Evolutionary conservation across 225 moss, liverwort and hornwort genomes (phyloP).

Genomic region (Bryum argenteum): DNA sequence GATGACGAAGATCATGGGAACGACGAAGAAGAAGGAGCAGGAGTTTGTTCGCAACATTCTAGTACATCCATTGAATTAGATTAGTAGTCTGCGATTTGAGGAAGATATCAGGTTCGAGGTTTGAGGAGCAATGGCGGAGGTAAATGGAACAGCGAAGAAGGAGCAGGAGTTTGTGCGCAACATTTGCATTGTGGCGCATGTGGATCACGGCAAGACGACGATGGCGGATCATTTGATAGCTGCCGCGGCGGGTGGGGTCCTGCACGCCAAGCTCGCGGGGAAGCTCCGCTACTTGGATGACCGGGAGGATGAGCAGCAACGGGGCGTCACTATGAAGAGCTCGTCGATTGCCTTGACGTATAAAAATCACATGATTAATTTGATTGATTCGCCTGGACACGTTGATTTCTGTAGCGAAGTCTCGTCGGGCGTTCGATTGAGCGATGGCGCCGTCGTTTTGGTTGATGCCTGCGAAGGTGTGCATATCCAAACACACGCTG

Average conservation of each 20-base stretch:
- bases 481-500: conserved; percentile 98
- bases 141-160: neutral
- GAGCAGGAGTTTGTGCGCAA: conserved; percentile 64
- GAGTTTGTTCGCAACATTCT: neutral
- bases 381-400: conserved; percentile 96
- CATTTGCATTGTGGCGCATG: conserved; percentile 94
- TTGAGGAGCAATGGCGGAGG: conserved; percentile 37
- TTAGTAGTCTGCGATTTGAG: neutral
- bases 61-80: neutral
- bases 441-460: conserved; percentile 89
- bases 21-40: too few species aligned
- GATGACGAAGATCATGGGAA: too few species aligned
- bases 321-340: conserved; percentile 99
- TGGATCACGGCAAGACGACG: conserved; percentile 97
- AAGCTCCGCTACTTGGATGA: conserved; percentile 95
- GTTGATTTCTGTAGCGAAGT: conserved; percentile 99
- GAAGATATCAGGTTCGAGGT: conserved; percentile 14
- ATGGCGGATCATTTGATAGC: conserved; percentile 93
- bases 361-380: conserved; percentile 69
- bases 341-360: conserved; percentile 77
- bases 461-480: conserved; percentile 97
- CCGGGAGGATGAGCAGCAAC: conserved; percentile 91
- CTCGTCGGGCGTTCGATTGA: conserved; percentile 86
- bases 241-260: conserved; percentile 84
- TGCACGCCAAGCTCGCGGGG: conserved; percentile 84